Evolutionary conservation across 306 rosid genomes (phyloP).

Genomic region (Oxytropis ochrocephala): DNA sequence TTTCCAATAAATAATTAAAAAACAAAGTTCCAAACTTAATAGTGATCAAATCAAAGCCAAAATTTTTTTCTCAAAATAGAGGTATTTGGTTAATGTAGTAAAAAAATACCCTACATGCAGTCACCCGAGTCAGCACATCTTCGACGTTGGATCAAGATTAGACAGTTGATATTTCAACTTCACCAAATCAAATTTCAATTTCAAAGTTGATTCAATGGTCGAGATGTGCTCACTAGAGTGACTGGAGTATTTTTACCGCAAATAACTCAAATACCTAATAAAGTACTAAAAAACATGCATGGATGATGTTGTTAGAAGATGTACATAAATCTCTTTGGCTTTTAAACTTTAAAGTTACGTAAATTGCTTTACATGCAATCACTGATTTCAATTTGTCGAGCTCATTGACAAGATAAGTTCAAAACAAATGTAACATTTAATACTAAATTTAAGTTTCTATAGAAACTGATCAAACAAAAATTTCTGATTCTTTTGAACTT

Average conservation of each 20-base stretch:
- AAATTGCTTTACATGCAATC: conserved; percentile 41
- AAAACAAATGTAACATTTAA: conserved; percentile 16
- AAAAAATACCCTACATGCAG: too few relatives aligned
- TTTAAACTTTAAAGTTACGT: conserved; percentile 22
- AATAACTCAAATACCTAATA: neutral
- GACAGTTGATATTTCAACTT: too few relatives aligned
- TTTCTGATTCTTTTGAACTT: conserved; percentile 21
- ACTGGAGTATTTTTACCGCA: too few relatives aligned
- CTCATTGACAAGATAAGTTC: conserved; percentile 23
- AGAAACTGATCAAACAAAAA: conserved; percentile 21
- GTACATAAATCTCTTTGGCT: conserved; percentile 10
- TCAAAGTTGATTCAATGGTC: too few relatives aligned
- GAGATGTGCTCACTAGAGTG: too few relatives aligned
- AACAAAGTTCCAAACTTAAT: conserved; percentile 25
- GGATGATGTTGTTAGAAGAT: conserved; percentile 14
- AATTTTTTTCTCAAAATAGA: conserved; percentile 3
- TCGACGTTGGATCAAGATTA: too few relatives aligned
- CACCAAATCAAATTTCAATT: too few relatives aligned
- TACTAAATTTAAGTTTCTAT: conserved; percentile 24
- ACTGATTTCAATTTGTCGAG: conserved; percentile 12
- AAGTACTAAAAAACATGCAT: conserved; percentile 29
- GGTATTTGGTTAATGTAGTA: neutral
- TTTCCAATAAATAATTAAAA: conserved; percentile 24
- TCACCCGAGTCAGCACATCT: too few relatives aligned
- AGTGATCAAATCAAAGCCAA: conserved; percentile 38